A percentile compares a stretch with the other conserved stretches of the same genome.
Evolutionary conservation across 371 early-diverging fungal species (phyloP).

Genomic region (Chytridium lagenaria): DNA sequence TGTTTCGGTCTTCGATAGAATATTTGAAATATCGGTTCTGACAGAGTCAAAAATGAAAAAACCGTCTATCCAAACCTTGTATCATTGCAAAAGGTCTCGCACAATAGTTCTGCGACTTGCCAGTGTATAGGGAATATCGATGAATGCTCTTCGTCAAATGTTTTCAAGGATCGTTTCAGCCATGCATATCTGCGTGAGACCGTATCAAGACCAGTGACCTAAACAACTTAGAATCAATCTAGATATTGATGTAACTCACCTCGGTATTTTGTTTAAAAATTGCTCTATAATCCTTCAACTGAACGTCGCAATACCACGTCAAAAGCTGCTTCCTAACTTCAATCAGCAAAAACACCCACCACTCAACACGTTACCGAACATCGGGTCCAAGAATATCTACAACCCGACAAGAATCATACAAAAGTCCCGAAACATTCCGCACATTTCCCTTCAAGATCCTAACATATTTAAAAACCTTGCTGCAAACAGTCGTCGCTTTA

Average conservation of each 20-base stretch:
- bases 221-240: not conserved
- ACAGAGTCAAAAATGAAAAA: not conserved
- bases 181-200: slow-evolving; percentile 91
- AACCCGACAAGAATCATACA: slow-evolving; percentile 81
- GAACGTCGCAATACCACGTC: slow-evolving; percentile 81
- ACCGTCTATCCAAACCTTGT: slow-evolving; percentile 52
- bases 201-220: slow-evolving; percentile 83
- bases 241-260: slow-evolving; percentile 46
- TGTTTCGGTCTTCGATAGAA: slow-evolving; percentile 46
- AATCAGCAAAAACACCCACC: not conserved
- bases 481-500: not conserved
- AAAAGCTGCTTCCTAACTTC: slow-evolving; percentile 63
- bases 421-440: slow-evolving; percentile 26
- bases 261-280: slow-evolving; percentile 84
- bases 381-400: slow-evolving; percentile 73
- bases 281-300: slow-evolving; percentile 81
- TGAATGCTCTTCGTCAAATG: slow-evolving; percentile 84
- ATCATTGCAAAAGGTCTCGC: slow-evolving; percentile 80
- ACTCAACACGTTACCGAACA: slow-evolving; percentile 59
- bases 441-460: slow-evolving; percentile 19
- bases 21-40: slow-evolving; percentile 45
- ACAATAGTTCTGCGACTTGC: slow-evolving; percentile 76
- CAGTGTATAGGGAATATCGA: slow-evolving; percentile 81
- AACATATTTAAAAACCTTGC: not conserved
- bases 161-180: slow-evolving; percentile 84